A percentile compares a stretch with the other conserved stretches of the same genome.
Evolutionary conservation across 441 rosid species (phyloP).

Genomic region (Gossypium davidsonii): DNA sequence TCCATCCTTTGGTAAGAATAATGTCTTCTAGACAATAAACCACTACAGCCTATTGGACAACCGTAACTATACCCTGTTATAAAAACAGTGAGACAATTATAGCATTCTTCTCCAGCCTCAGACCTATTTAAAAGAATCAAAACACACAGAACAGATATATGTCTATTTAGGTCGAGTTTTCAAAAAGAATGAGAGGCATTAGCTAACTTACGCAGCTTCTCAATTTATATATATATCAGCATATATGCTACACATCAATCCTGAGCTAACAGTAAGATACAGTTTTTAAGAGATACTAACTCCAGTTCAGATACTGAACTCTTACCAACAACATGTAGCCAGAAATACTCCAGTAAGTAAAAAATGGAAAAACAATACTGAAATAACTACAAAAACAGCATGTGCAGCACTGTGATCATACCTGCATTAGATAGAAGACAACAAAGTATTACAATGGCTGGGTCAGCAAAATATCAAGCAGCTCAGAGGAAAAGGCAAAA

Average conservation of each 20-base stretch:
- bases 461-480: neutral
- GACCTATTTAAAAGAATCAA: neutral
- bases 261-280: neutral
- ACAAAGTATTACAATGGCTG: neutral
- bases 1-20: neutral
- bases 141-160: neutral
- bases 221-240: neutral
- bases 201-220: neutral
- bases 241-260: neutral
- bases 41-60: neutral
- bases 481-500: neutral
- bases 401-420: slow-evolving; percentile 79
- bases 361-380: slow-evolving; percentile 75
- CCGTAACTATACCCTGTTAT: neutral
- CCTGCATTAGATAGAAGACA: slow-evolving; percentile 40
- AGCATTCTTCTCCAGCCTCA: neutral
- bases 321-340: slow-evolving; percentile 89
- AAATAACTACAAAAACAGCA: slow-evolving; percentile 62
- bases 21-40: neutral
- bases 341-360: slow-evolving; percentile 60
- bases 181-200: neutral
- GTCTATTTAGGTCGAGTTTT: neutral
- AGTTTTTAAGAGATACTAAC: neutral
- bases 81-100: neutral
- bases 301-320: neutral